Base-by-base conservation (phyloP, 2,329 filamentous ascomycete genomes). In the Talaromyces piceae region DNA sequence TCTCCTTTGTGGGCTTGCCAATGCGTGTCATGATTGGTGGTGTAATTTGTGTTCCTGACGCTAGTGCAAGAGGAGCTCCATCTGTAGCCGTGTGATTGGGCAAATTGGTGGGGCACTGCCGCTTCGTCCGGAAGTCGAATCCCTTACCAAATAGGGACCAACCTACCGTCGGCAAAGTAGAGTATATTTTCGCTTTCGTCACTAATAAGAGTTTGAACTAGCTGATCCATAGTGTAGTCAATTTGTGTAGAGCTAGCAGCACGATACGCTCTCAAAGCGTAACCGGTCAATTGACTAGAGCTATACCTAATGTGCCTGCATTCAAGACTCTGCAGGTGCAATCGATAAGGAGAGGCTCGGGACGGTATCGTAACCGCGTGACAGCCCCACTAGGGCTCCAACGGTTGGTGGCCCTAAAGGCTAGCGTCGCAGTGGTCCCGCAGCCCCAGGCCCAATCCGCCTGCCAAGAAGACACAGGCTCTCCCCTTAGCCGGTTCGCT, bases 21-120 rank as follows among this genome's bases (percentile, higher is more conserved):
- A 12, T 41, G n/a, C 6, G 39, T 16, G 4, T 28, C 2, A 2
- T 49, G n/a, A 46, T 53, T 53, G 51, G 51, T 5, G 5, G 2
- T 5, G 13, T 2, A 27, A 22, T 22, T 33, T 28, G 18, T 23
- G 51, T 53, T 53, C 51, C 51, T 53, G 51, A 12, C 46, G 16
- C 51, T 53, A 53, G 30, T 20, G 28, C 41, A 22, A 31, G 45
- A 49, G 31, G 39, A 31, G 12, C 11, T 16, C 39, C 33, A 37
- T 9, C 5, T 4, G 1, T 4, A 3, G 2, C 33, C 11, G 16
- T 18, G 7, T 43, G 11, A 43, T 43, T 43, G 39, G 23, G 11
- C 39, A 9, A 1, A 12, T 2, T 23, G 7, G 39, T 25, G 23
- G 39, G 23, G 25, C 23, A n/a, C 22, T 11, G 39, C 23, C 20